phyloP scores from a whole-genome alignment of 495 filamentous ascomycete species.

The Talaromyces borbonicus region DNA sequence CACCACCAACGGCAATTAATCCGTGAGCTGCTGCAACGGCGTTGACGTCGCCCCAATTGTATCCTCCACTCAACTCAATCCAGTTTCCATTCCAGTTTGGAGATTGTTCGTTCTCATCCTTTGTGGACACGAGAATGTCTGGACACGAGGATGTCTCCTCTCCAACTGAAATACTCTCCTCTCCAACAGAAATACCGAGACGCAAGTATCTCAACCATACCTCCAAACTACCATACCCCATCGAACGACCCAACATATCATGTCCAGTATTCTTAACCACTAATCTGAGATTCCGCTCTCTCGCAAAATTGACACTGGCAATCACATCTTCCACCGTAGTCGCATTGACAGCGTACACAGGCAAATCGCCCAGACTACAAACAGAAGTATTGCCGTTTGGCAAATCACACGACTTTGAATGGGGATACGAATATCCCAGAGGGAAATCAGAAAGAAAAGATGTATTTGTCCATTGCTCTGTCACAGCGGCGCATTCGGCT shows the following conservation, averaged over 20 bases:
- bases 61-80: constrained; percentile 14
- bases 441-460: not conserved
- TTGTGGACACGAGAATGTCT: not conserved
- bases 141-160: too few relatives aligned
- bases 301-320: constrained; percentile 14
- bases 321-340: not conserved
- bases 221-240: constrained; percentile 20
- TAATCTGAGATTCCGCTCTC: constrained; percentile 25
- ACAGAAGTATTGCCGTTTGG: not conserved
- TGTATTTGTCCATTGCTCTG: not conserved
- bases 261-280: constrained; percentile 39
- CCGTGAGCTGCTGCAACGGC: constrained; percentile 8
- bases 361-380: not conserved
- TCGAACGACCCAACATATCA: constrained; percentile 41
- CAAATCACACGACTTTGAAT: not conserved
- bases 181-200: constrained; percentile 27
- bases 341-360: not conserved
- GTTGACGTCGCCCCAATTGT: constrained; percentile 16
- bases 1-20: constrained; percentile 16
- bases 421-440: not conserved
- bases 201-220: constrained; percentile 17
- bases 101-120: not conserved
- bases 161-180: constrained; percentile 15
- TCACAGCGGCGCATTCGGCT: not conserved
- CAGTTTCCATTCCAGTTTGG: constrained; percentile 11